A percentile compares a stretch with the other conserved stretches of the same genome.
phyloP scores from a whole-genome alignment of 2,329 filamentous ascomycete genomes.

The Scytalidium sp. region DNA sequence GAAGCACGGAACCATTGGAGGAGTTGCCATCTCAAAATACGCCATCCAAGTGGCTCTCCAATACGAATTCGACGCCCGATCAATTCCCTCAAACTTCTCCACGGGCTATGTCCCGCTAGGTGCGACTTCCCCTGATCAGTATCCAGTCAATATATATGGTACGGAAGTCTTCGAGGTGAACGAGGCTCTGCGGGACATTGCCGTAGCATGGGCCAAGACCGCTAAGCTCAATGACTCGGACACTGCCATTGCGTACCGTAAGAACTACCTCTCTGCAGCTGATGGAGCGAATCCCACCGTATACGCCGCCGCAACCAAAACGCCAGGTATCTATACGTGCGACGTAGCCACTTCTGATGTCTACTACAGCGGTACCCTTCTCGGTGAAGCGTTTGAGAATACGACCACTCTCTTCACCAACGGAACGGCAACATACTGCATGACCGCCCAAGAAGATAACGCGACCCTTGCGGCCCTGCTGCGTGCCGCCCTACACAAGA shows the following conservation, averaged over 20 bases:
- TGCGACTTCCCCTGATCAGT: constrained; percentile 48
- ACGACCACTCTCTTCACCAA: constrained; percentile 64
- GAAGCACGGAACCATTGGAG: constrained; percentile 60
- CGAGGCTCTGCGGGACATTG: constrained; percentile 51
- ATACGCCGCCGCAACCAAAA: constrained; percentile 39
- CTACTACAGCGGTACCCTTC: constrained; percentile 62
- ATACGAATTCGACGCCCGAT: constrained; percentile 70
- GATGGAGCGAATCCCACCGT: constrained; percentile 28
- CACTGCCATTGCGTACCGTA: constrained; percentile 50
- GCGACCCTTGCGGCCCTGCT: constrained; percentile 65
- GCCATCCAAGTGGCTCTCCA: constrained; percentile 73
- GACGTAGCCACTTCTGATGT: constrained; percentile 70
- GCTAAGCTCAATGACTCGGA: constrained; percentile 51
- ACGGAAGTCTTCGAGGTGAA: constrained; percentile 70
- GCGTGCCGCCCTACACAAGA: constrained; percentile 51
- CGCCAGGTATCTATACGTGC: constrained; percentile 59
- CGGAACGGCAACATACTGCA: constrained; percentile 65
- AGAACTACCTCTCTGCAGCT: constrained; percentile 47
- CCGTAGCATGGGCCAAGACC: constrained; percentile 45
- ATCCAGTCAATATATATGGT: constrained; percentile 59
- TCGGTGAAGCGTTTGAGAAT: constrained; percentile 63
- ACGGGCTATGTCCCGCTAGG: constrained; percentile 70
- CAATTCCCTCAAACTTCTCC: constrained; percentile 61
- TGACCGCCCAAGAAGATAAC: constrained; percentile 71
- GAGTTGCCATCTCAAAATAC: constrained; percentile 66